Conservation (phyloP, 2,329 filamentous ascomycete genomes). For the Apiospora phragmitis region DNA sequence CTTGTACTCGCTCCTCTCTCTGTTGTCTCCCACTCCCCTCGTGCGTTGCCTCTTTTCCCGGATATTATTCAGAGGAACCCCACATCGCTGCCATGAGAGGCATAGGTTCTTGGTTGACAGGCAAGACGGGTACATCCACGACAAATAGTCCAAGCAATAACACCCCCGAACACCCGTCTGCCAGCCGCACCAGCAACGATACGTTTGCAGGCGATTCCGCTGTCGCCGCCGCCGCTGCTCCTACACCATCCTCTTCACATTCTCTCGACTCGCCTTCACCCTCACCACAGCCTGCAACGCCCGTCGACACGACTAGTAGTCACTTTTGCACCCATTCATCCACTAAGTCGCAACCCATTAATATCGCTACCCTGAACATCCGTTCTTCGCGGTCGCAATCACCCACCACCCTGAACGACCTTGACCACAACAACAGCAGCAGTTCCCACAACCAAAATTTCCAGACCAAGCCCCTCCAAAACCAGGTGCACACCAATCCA, state of each 20-base stretch:
- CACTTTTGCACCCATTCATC: constrained; percentile 28
- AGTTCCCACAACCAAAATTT: constrained; percentile 19
- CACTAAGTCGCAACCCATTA: constrained; percentile 39
- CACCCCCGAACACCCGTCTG: constrained; percentile 16
- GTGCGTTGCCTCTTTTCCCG: not conserved
- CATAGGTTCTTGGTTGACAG: constrained; percentile 17
- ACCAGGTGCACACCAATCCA: constrained; percentile 7
- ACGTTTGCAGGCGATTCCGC: constrained; percentile 21
- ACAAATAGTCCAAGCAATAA: constrained; percentile 14
- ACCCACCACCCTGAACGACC: constrained; percentile 20
- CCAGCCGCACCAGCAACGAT: constrained; percentile 17
- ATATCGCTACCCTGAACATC: constrained; percentile 30
- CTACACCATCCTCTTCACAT: constrained; percentile 40
- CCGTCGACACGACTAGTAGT: constrained; percentile 35
- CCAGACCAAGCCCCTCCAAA: constrained; percentile 16
- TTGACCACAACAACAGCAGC: constrained; percentile 14
- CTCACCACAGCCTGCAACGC: constrained; percentile 47
- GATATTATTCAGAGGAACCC: constrained; percentile 11
- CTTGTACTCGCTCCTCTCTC: not conserved
- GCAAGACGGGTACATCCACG: constrained; percentile 19
- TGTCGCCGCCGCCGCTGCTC: constrained; percentile 23
- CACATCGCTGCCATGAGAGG: constrained; percentile 19
- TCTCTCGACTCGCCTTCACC: constrained; percentile 38
- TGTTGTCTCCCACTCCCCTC: not conserved
- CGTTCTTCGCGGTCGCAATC: constrained; percentile 24